Base-by-base conservation (phyloP, 1,284 basidiomycete genomes). In the Meira nashicola region DNA sequence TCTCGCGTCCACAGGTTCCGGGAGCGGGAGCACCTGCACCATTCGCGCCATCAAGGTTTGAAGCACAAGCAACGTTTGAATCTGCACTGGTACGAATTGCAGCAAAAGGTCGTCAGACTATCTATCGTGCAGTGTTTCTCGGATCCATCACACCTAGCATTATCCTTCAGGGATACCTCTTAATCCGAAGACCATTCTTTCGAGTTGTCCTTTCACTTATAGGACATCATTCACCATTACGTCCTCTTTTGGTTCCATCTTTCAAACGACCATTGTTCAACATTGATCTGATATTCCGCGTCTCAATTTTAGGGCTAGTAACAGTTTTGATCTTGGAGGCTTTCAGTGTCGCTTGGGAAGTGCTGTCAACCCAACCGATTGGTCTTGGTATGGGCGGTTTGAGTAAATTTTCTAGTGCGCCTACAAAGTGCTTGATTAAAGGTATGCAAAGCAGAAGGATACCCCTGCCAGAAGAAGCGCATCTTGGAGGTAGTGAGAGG, bases 191-290 rank as follows among this genome's bases (percentile, higher is more conserved):
- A 11, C 55, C 55, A 3, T 33, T 56, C 23, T 56, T 56, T 23
- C 55, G 55, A 2, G 8, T 33, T 3, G 17, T 56, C 4, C 44
- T 56, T n/a, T 46, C 40, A 4, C 19, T 49, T 12, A 50, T 56
- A 9, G 55, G 55, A 11, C 44, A 43, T 8, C 44, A 56, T 17
- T 56, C 55, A n/a, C 15, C 55, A 8, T 33, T 56, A 28, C 55
- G 55, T 2, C 55, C 55, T 14, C 8, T 56, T 4, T 33, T 56
- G 17, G 47, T 56, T 19, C 55, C 55, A 12, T 56, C 55, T 14
- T 56, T 56, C 44, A 17, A 25, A 44, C 33, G 17, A 21, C 10
- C 11, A 23, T 56, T 56, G 21, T n/a, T 52, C 44, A 56, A 33
- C 25, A 11, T n/a, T 14, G 46, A 15, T 3, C 44, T 56, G 15